Base-by-base conservation (phyloP, 2,329 filamentous ascomycete species). In the Blastomyces silverae region DNA sequence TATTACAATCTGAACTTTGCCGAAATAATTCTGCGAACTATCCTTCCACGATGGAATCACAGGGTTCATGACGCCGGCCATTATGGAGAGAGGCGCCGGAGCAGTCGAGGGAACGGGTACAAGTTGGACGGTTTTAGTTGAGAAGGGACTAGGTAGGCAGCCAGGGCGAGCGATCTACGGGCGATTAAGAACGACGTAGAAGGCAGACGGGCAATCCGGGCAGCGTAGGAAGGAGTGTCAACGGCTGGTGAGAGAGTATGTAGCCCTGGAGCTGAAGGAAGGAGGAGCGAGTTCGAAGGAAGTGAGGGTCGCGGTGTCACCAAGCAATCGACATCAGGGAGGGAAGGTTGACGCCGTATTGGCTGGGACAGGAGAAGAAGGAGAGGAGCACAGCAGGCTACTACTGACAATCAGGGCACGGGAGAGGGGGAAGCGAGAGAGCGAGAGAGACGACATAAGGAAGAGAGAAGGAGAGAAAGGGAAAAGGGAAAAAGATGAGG, bases 21-120 rank as follows among this genome's bases (percentile, higher is more conserved):
- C 76, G 64, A 79, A 74, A 67, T 79, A 76, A 64, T 74, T 75
- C 64, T 78, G 76, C 59, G 76, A 75, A 63, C 76, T 75, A 72
- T 80, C 79, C 74, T 80, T 80, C 79, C 79, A 80, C 65, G 79
- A 78, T 46, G 79, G 72, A 69, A 76, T 73, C 67, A 71, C 65
- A 62, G 74, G 67, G 66, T 73, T 75, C 73, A 77, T 76, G 63
- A 72, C 65, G 39, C 61, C 61, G 48, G 65, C 63, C 64, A 65
- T 66, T 60, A 55, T 44, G 13, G 20, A 22, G 62, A n/a, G 25
- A 28, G 28, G 17, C 59, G 44, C 58, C n/a, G 42, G 42, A 34
- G 25, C 57, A 6, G 57, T 28, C 22, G 13, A 20, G 15, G 17
- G 57, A 31, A 44, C 15, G 5, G 17, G 39, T 31, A 28, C 13